Base-by-base conservation (phyloP, 2,329 filamentous ascomycete species). In the Xylariaceae sp. region DNA sequence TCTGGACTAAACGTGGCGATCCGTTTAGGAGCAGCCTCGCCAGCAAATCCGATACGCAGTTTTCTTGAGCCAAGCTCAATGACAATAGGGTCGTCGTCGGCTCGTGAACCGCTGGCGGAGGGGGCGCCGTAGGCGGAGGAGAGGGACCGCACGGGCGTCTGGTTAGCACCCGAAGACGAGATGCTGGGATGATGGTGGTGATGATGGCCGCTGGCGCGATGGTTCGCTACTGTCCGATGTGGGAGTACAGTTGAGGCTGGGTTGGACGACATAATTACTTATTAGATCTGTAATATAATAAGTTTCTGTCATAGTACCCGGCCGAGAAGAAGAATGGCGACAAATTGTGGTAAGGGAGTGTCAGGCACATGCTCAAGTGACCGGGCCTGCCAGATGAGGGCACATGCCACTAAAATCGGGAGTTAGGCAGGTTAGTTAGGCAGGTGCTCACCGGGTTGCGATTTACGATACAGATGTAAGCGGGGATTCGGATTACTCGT, bases 31-130 rank as follows among this genome's bases (percentile, higher is more conserved):
- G 80, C 76, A 49, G 86, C 82, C 73, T 96, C 92, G 55, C 92
- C 92, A 4, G 92, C 90, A 71, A 97, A 94, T 0, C 94, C 94
- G 8, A 88, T 87, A 50, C 88, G 85, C 30, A 97, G 74, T 73
- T 86, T 88, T 18, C 93, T 84, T 8, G 89, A 83, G 1, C 92
- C 92, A 42, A 97, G 73, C 72, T 97, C 92, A 55, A 97, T 79
- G 48, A 99, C 82, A 4, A 96, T 75, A 5, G 88, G 80, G 66
- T 97, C 94, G 69, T 99, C 94, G 68, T 96, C 92, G 68, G 87
- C 77, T 69, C 86, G 79, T 66, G 89, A 73, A 68, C 85, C 75
- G 39, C 85, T 74, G 68, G 85, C 74, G 61, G 85, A 82, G 65
- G 85, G 78, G 51, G 83, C 82, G 65, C 84, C 79, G 70, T 86